Conservation (phyloP, 495 filamentous ascomycete genomes). For the Hapsidospora chrysogenum region DNA sequence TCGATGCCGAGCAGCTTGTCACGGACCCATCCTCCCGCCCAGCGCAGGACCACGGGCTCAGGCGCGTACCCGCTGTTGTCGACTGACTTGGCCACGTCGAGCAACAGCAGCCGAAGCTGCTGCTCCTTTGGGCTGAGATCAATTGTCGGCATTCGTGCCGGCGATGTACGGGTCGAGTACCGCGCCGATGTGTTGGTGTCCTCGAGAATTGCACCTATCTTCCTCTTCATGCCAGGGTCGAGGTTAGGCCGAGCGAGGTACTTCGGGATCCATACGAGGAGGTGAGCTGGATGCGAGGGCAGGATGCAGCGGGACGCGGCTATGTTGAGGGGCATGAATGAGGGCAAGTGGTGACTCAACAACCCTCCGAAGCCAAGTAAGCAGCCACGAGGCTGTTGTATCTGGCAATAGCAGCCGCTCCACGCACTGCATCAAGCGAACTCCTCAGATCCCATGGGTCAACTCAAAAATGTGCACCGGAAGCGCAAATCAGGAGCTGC, state of each 20-base stretch:
- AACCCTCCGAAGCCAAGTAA: no score
- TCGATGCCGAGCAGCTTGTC: conserved; percentile 75
- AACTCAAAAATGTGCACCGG: no score
- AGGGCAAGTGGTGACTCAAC: neutral
- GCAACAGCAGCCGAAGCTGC: conserved; percentile 50
- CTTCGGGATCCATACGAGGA: no score
- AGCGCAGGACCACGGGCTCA: conserved; percentile 52
- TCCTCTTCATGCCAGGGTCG: conserved; percentile 4
- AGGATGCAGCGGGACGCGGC: no score
- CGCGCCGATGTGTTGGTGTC: no score
- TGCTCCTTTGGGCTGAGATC: conserved; percentile 49
- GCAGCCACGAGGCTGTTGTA: no score
- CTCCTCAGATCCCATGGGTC: no score
- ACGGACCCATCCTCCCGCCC: conserved; percentile 96
- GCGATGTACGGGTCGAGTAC: neutral
- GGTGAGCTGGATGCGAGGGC: no score
- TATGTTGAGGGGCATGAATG: neutral
- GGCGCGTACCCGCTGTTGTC: conserved; percentile 20
- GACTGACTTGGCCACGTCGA: conserved; percentile 59
- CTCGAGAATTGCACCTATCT: neutral
- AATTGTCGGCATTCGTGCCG: conserved; percentile 14
- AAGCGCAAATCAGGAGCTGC: no score
- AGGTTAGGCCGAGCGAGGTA: no score
- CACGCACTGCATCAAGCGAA: no score
- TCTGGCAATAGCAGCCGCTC: no score